phyloP scores from a whole-genome alignment of 768 basidiomycete species.

The Pulveroboletus ravenelii region DNA sequence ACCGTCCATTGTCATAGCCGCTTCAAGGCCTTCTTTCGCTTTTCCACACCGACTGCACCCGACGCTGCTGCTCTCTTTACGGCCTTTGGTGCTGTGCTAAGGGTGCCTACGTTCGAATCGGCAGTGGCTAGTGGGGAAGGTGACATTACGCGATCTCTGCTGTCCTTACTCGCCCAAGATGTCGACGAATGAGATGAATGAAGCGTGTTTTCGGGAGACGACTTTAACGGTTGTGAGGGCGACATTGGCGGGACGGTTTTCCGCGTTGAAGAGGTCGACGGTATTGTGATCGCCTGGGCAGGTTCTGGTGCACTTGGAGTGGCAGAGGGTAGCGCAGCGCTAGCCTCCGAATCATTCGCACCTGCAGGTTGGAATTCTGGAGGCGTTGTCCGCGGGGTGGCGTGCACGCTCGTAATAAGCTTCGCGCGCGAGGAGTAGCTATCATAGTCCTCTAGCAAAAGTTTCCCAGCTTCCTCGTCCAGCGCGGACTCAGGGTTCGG shows the following conservation, averaged over 20 bases:
- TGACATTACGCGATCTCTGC: conserved; percentile 60
- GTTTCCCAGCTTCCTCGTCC: conserved; percentile 93
- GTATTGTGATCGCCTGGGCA: conserved; percentile 34
- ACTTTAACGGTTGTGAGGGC: conserved; percentile 35
- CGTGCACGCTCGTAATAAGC: conserved; percentile 89
- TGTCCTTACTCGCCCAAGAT: conserved; percentile 27
- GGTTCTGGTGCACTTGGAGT: conserved; percentile 21
- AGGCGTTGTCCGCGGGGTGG: conserved; percentile 72
- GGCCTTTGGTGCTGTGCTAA: conserved; percentile 47
- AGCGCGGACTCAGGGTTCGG: conserved; percentile 96
- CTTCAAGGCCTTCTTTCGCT: conserved; percentile 86
- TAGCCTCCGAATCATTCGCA: conserved; percentile 19
- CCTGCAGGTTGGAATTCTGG: conserved; percentile 60
- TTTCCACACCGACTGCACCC: conserved; percentile 59
- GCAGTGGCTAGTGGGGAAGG: conserved; percentile 69
- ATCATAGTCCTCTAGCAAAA: conserved; percentile 84
- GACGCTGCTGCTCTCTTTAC: conserved; percentile 62
- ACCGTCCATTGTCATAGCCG: conserved; percentile 44
- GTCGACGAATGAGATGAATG: conserved; percentile 36
- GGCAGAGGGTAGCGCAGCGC: conserved; percentile 12
- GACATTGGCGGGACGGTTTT: conserved; percentile 42
- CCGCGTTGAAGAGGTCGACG: conserved; percentile 37
- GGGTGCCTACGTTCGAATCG: conserved; percentile 58
- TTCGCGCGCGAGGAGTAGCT: conserved; percentile 82
- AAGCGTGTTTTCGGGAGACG: conserved; percentile 38